These are phyloP conservation scores for Ochetophila trinervis DNA, from an alignment of 306 rosid species.

Conservation along the genomic window DNA sequence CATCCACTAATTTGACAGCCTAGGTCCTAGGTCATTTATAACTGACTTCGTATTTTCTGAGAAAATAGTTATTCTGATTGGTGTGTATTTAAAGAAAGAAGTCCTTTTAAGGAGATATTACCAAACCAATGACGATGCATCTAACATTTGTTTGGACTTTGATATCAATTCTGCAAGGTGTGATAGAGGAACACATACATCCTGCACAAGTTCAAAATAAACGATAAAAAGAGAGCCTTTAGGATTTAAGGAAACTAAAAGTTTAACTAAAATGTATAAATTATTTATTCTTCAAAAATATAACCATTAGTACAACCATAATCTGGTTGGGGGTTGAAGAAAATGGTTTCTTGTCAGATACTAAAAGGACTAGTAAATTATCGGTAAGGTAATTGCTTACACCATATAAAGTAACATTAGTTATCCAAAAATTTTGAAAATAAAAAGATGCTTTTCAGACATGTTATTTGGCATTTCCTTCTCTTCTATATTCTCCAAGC, in stretches of 20 bases:
- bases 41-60: background rate
- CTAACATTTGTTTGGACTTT: slow-evolving; percentile 71
- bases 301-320: background rate
- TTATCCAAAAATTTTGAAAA: too few species aligned
- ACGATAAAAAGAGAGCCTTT: background rate
- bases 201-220: slow-evolving; percentile 43
- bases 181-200: slow-evolving; percentile 92
- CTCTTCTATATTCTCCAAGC: too few species aligned
- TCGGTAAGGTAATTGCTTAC: too few species aligned
- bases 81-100: background rate
- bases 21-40: background rate
- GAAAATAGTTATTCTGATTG: background rate
- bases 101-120: slow-evolving; percentile 35
- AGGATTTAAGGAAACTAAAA: slow-evolving; percentile 3
- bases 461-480: too few species aligned
- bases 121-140: slow-evolving; percentile 82
- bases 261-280: slow-evolving; percentile 5
- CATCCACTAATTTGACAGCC: background rate
- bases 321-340: background rate
- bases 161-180: slow-evolving; percentile 82
- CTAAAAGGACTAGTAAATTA: background rate
- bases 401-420: too few species aligned
- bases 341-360: background rate
- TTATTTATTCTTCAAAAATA: background rate
- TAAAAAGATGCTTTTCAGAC: too few species aligned